Base-by-base conservation (phyloP, 139 green algal species). In the Picochlorum sp. region DNA sequence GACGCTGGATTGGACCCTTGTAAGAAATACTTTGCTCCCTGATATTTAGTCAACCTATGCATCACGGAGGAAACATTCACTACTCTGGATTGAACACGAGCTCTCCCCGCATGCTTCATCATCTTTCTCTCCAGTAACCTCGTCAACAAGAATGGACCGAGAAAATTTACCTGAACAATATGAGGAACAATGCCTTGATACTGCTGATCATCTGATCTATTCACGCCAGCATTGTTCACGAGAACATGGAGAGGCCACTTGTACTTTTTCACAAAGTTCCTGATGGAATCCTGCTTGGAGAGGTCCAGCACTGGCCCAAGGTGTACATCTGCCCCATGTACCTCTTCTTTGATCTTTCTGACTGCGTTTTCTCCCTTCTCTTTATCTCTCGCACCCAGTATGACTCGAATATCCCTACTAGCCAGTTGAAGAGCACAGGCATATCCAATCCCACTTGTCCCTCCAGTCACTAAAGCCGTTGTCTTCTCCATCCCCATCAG, bases 91-190 rank as follows among this genome's bases (percentile, higher is more conserved):
- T 58, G 66, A 23, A 64, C 72, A 2, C 58, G 63, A 23, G 47
- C 18, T 56, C n/a, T 56, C 21, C 13, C 15, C 2, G 8, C 20
- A 7, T 52, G 58, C 11, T 69, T 67, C 32, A 87, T 70, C 3
- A 67, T 44, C 16, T 64, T 50, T 24, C 34, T 41, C 56, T 83
- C 67, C 51, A 93, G 72, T 49, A 89, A 70, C 3, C 85, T 75
- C 1, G 85, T 92, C 4, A 93, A 77, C 0, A 66, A 73, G 63
- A 89, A 93, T 37, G 83, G 79, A 0, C 86, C 57, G 3, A 67
- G 58, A n/a, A 38, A 56, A 60, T 69, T 69, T 49, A 78, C 74
- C 54, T 76, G 68, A 38, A 41, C 47, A 8, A 81, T 34, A 5
- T 49, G 41, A 10, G 18, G 37, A 37, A 81, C 56, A 10, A 71